Conservation (phyloP, 257 asterid genomes). For the Marsdenia floribunda region DNA sequence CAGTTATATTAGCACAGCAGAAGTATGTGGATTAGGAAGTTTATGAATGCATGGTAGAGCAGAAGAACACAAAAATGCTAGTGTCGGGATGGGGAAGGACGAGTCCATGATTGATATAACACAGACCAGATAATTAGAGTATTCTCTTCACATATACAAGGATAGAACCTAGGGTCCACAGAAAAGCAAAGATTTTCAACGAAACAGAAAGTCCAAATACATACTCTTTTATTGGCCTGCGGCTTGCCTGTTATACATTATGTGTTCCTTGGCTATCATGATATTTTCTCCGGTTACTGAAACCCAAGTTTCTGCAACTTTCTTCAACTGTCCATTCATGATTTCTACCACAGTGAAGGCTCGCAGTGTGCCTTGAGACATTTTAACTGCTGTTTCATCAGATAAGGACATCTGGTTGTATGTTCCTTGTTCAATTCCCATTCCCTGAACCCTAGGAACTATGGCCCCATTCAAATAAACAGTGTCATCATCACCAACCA, state of each 20-base stretch:
- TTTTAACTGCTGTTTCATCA: constrained; percentile 16
- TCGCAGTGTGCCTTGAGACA: constrained; percentile 53
- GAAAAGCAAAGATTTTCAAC: not conserved
- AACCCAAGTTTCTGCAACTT: constrained; percentile 81
- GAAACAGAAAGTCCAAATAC: not conserved
- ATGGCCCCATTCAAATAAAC: constrained; percentile 79
- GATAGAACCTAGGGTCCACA: no score
- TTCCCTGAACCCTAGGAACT: constrained; percentile 63
- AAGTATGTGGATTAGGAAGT: not conserved
- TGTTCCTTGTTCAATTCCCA: constrained; percentile 27
- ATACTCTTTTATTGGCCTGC: constrained; percentile 4
- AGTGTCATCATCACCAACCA: constrained; percentile 53
- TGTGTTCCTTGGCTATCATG: constrained; percentile 42
- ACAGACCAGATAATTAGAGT: not conserved
- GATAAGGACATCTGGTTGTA: constrained; percentile 10
- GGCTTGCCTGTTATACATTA: constrained; percentile 32
- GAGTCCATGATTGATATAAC: not conserved
- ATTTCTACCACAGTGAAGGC: constrained; percentile 72
- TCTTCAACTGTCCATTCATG: constrained; percentile 45
- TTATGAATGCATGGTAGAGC: not conserved
- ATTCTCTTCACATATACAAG: not conserved
- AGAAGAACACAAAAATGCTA: not conserved
- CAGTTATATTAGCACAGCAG: not conserved
- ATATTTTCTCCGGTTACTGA: constrained; percentile 49
- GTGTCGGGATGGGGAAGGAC: not conserved